A percentile compares a stretch with the other conserved stretches of the same genome.
Evolutionary conservation across 352 stramenopile species (phyloP).

Genomic region (Pythium plurisporium): DNA sequence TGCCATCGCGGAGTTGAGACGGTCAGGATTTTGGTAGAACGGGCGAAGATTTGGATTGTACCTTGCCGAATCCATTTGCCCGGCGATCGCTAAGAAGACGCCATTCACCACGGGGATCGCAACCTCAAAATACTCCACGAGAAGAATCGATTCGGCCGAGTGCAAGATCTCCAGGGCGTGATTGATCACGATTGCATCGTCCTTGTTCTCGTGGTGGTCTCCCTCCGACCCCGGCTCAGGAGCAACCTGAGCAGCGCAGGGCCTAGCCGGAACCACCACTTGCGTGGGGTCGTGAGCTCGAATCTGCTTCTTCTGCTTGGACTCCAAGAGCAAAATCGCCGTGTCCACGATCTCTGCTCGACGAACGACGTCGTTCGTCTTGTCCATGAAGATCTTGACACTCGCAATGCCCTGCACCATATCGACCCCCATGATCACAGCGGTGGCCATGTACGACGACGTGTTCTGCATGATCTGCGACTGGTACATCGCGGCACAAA

Average conservation of each 20-base stretch:
- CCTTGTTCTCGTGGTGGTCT: background rate
- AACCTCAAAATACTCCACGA: conserved; percentile 17
- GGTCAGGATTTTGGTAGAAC: background rate
- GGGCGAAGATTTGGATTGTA: conserved; percentile 12
- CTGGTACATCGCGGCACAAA: conserved; percentile 19
- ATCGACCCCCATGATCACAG: conserved; percentile 15
- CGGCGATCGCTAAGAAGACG: background rate
- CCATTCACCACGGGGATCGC: background rate
- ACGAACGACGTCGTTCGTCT: background rate
- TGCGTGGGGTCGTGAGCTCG: background rate
- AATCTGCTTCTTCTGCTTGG: too few relatives aligned
- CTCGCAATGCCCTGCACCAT: background rate
- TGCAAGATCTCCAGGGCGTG: conserved; percentile 5
- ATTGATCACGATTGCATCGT: too few relatives aligned
- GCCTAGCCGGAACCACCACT: too few relatives aligned
- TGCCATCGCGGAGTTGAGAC: background rate
- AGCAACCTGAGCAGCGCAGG: too few relatives aligned
- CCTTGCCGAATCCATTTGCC: background rate
- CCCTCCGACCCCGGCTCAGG: background rate
- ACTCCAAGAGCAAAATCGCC: too few relatives aligned
- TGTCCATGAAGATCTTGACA: conserved; percentile 10
- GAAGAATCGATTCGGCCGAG: conserved; percentile 8
- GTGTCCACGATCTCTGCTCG: too few relatives aligned
- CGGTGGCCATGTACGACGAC: background rate
- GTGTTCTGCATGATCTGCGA: conserved; percentile 19